Base-by-base conservation (phyloP, 768 basidiomycete species). In the Russula abietina region DNA sequence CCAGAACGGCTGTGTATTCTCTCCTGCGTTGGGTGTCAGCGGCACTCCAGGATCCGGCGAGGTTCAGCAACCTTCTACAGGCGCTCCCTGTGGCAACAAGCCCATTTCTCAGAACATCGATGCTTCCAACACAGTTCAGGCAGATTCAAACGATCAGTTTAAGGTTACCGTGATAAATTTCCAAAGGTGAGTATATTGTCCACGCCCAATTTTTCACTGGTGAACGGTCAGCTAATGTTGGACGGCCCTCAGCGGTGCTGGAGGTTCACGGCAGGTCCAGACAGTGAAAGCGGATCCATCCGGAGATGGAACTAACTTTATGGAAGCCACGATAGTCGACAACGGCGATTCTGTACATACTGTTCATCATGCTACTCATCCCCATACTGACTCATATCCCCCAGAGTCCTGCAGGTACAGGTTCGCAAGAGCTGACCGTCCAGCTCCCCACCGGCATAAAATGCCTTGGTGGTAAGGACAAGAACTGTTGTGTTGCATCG, bases 231-330 rank as follows among this genome's bases (percentile, higher is more conserved):
- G 43, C 49, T 30, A 51, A 28, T 56, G 38, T n/a, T 19, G 36
- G n/a, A 22, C 10, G 1, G 41, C 24, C 33, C 11, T 32, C 33
- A 80, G 79, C 52, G 78, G 78, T 12, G 39, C 50, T 9, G 82
- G 83, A 70, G 83, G 83, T 55, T 82, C 81, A 2, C 76, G 78
- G 12, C 69, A 76, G 54, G 74, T 84, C 46, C 73, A 55, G 33
- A 55, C 74, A 2, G 76, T 79, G 26, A 67, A 74, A 39, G 77
- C 83, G 28, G 80, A 83, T 67, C 68, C 77, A 8, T 75, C 78
- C n/a, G 75, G 72, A 33, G 69, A 68, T 11, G 74, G 74, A 9
- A 33, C 1, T 33, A 68, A 59, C 11, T 74, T 76, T 58, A 64
- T 68, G 22, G 77, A 77, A 17, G 76, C 73, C 0, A 77, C 73